Base-by-base conservation (phyloP, 2,329 filamentous ascomycete species). In the Elsinoe batatas region DNA sequence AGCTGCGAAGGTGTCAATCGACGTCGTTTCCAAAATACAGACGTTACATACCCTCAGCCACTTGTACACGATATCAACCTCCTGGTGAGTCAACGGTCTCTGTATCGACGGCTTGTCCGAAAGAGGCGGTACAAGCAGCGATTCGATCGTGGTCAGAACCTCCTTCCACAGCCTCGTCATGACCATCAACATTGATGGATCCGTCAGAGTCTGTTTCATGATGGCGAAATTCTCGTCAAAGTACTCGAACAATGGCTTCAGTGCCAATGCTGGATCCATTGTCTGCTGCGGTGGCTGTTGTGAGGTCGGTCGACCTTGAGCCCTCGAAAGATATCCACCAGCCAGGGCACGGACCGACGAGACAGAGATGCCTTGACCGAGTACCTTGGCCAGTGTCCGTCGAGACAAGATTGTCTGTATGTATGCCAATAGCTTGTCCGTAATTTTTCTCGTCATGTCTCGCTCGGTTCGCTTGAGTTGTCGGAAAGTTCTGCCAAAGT, bases 111-210 rank as follows among this genome's bases (percentile, higher is more conserved):
- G 88, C 68, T 98, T 98, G 69, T 98, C 93, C 5, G 91, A 96
- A 8, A 98, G 75, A 6, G 93, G 93, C 15, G 93, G 93, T 2
- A 98, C 91, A 37, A 98, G 79, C 15, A 98, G 77, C 36, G 81
- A 81, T 71, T 98, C 93, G 60, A 97, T 87, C 0, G 91, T 94
- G 63, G 91, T 84, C 13, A 98, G 78, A 0, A 95, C 91, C 69
- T 98, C 93, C 72, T 98, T 98, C 93, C 93, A 98, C 5, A 98
- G 74, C 43, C 93, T 83, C 18, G 90, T 94, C 93, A 98, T 98
- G 64, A 98, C 93, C 68, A 93, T 91, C 63, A 91, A 83, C 91
- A 98, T 96, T n/a, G 93, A 94, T 57, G 89, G 85, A 57, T 90
- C 86, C 1, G 93, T 97, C 56, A 98, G 76, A 0, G 91, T 96